Conservation (phyloP, 2,329 filamentous ascomycete genomes). For the Fusarium protoensiforme region DNA sequence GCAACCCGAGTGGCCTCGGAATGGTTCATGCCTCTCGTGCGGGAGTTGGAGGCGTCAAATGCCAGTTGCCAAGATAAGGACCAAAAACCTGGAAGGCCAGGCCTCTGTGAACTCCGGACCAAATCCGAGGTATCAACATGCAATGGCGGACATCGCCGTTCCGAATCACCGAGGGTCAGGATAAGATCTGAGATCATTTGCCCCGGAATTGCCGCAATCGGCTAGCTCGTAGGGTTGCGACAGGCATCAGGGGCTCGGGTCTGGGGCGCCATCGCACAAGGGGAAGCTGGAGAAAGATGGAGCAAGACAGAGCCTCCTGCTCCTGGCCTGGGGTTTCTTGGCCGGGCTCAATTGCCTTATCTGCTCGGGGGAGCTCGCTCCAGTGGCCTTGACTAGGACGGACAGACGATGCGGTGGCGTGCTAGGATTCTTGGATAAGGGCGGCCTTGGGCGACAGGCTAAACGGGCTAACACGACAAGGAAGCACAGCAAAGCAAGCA, state of each 20-base stretch:
- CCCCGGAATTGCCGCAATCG: conserved; percentile 46
- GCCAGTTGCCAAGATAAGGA: conserved; percentile 3
- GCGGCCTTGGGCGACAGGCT: conserved; percentile 13
- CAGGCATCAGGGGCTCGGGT: conserved; percentile 32
- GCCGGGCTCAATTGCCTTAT: conserved; percentile 39
- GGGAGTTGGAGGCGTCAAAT: not conserved
- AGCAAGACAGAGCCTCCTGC: conserved; percentile 41
- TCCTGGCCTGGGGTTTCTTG: conserved; percentile 31
- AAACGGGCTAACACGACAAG: not conserved
- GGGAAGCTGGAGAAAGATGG: conserved; percentile 45
- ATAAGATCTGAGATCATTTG: conserved; percentile 49
- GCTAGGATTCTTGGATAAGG: conserved; percentile 23
- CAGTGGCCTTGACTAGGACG: conserved; percentile 15
- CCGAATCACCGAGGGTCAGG: conserved; percentile 46
- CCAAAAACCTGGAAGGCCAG: conserved; percentile 19
- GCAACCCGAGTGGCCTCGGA: not conserved
- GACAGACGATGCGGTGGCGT: conserved; percentile 29
- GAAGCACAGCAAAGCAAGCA: not conserved
- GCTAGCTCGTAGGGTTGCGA: conserved; percentile 35
- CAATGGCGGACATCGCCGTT: conserved; percentile 43
- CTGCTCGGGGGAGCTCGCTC: conserved; percentile 29
- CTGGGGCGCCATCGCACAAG: conserved; percentile 43
- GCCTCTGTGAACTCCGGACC: conserved; percentile 26
- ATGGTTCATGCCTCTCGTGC: not conserved
- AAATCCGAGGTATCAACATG: conserved; percentile 22